These are phyloP conservation scores for Croton laevigatus DNA, from an alignment of 441 rosid genomes.

Conservation along the genomic window DNA sequence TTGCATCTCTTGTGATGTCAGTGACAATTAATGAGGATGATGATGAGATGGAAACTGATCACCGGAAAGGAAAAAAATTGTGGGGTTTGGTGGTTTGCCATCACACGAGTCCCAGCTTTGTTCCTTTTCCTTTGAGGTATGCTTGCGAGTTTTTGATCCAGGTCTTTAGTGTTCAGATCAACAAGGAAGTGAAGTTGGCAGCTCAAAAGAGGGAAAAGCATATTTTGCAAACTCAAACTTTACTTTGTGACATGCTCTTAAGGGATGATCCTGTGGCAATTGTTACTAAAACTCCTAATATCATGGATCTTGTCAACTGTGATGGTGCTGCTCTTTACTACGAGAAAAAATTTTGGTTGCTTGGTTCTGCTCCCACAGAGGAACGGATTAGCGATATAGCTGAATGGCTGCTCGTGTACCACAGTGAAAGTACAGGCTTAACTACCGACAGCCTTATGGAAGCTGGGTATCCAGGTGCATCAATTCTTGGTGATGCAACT, in stretches of 20 bases:
- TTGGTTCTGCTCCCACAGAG: conserved; percentile 74
- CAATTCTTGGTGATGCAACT: conserved; percentile 59
- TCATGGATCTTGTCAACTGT: conserved; percentile 83
- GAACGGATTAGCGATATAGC: conserved; percentile 60
- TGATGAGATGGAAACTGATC: conserved; percentile 40
- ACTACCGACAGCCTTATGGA: conserved; percentile 84
- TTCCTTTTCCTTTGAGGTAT: conserved; percentile 76
- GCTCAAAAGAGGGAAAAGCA: conserved; percentile 64
- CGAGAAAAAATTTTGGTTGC: conserved; percentile 55
- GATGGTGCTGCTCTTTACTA: conserved; percentile 80
- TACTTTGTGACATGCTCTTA: conserved; percentile 85
- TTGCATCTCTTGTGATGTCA: conserved; percentile 84
- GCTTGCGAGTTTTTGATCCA: conserved; percentile 86
- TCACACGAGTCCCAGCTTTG: conserved; percentile 66
- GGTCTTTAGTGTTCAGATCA: conserved; percentile 69
- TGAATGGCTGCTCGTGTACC: conserved; percentile 65
- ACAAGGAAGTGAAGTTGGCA: conserved; percentile 71
- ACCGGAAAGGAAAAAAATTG: conserved; percentile 47
- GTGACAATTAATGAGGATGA: conserved; percentile 67
- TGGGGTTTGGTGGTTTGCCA: conserved; percentile 97
- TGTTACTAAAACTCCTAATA: conserved; percentile 66
- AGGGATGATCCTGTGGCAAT: conserved; percentile 79
- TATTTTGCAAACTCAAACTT: conserved; percentile 60
- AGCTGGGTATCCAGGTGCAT: conserved; percentile 79
- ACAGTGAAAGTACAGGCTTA: conserved; percentile 59